Evolutionary conservation across 495 filamentous ascomycete species (phyloP).

Genomic region (Thozetella sp.): DNA sequence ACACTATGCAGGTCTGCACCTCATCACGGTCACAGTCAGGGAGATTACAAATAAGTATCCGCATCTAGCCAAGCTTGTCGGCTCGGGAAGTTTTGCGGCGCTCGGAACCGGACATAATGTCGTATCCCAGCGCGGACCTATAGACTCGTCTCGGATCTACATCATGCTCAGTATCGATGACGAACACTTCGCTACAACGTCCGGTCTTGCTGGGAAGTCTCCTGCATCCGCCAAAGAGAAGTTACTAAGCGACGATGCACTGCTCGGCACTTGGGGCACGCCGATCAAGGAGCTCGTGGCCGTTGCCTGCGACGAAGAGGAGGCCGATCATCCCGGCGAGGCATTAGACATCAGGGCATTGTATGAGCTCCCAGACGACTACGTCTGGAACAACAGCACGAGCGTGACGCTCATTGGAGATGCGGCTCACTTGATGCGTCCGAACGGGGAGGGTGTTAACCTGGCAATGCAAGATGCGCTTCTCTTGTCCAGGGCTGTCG

Average conservation of each 20-base stretch:
- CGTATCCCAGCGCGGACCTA: constrained; percentile 39
- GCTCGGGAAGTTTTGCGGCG: constrained; percentile 41
- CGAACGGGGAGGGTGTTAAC: constrained; percentile 60
- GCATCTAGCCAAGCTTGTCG: constrained; percentile 34
- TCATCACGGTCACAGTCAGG: constrained; percentile 35
- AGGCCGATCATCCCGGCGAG: constrained; percentile 7
- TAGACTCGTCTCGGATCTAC: constrained; percentile 42
- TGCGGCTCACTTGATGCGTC: constrained; percentile 62
- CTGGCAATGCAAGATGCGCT: constrained; percentile 50
- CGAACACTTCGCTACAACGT: background rate
- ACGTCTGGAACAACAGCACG: constrained; percentile 42
- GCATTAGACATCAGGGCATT: constrained; percentile 28
- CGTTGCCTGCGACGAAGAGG: constrained; percentile 36
- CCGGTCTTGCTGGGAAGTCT: constrained; percentile 13
- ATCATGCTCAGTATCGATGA: constrained; percentile 30
- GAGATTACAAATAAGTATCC: constrained; percentile 27
- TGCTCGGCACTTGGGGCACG: constrained; percentile 34
- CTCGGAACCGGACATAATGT: constrained; percentile 40
- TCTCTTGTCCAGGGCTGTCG: constrained; percentile 12
- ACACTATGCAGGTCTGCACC: constrained; percentile 40
- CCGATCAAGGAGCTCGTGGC: constrained; percentile 37
- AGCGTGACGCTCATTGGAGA: constrained; percentile 57
- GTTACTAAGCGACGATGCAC: constrained; percentile 20
- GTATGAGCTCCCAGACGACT: constrained; percentile 55
- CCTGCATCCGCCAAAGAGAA: constrained; percentile 13